Percentiles rank a stretch among this genome's conserved stretches.
These are phyloP conservation scores for Xylaria multiplex DNA, from an alignment of 2,329 filamentous ascomycete genomes.

Conservation along the genomic window DNA sequence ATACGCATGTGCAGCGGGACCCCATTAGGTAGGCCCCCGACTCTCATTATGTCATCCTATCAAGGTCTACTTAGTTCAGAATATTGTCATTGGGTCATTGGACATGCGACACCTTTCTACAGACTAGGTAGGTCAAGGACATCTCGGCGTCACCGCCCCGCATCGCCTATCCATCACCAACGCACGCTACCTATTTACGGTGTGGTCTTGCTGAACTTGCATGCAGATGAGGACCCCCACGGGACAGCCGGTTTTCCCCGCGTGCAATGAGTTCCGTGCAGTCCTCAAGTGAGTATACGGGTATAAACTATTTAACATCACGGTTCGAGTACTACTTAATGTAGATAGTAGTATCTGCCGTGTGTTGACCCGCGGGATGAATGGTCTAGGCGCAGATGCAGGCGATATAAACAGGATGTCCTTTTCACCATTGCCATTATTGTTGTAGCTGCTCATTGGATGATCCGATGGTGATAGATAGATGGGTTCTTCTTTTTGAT, in stretches of 20 bases:
- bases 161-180: constrained; percentile 19
- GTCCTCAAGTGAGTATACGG: background rate
- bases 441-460: constrained; percentile 16
- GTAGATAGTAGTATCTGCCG: constrained; percentile 25
- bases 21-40: background rate
- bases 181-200: constrained; percentile 24
- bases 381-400: constrained; percentile 23
- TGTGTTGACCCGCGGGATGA: constrained; percentile 23
- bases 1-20: constrained; percentile 7
- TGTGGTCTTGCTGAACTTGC: constrained; percentile 27
- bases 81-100: constrained; percentile 21
- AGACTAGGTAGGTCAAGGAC: constrained; percentile 9
- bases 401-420: constrained; percentile 3
- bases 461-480: constrained; percentile 3
- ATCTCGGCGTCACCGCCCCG: constrained; percentile 22
- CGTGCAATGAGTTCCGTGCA: constrained; percentile 14
- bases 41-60: constrained; percentile 33
- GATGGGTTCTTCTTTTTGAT: constrained; percentile 6
- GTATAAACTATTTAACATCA: background rate
- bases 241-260: constrained; percentile 35
- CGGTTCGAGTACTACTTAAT: constrained; percentile 1
- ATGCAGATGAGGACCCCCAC: constrained; percentile 31
- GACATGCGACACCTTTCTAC: constrained; percentile 19
- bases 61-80: background rate
- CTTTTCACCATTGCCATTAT: constrained; percentile 10